Evolutionary conservation across 305 asterid genomes (phyloP).

Genomic region (Ilex paraguariensis): DNA sequence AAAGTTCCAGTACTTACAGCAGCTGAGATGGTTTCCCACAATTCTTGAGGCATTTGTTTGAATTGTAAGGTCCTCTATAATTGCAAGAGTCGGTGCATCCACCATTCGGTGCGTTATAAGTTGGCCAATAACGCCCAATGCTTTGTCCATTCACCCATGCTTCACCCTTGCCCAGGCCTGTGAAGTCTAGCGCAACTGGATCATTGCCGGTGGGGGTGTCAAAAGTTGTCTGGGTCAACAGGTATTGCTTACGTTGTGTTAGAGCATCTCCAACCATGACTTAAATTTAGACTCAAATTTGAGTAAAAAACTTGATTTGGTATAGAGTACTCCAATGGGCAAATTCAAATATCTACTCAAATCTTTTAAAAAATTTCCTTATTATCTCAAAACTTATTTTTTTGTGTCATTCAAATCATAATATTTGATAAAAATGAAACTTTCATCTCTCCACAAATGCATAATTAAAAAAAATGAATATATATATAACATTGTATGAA

Average conservation of each 20-base stretch:
- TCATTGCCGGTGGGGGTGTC: constrained; percentile 67
- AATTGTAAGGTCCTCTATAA: constrained; percentile 54
- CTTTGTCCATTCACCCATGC: constrained; percentile 96
- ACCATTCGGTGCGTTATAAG: constrained; percentile 32
- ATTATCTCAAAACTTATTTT: no score
- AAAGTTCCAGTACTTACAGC: constrained; percentile 38
- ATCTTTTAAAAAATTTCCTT: no score
- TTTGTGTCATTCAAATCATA: no score
- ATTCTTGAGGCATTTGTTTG: constrained; percentile 57
- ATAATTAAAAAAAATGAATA: no score
- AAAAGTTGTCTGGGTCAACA: constrained; percentile 44
- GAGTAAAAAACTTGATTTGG: no score
- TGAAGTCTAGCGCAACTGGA: constrained; percentile 71
- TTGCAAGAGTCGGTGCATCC: constrained; percentile 65
- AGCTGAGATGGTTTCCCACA: constrained; percentile 85
- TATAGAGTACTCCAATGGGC: no score
- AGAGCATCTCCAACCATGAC: no score
- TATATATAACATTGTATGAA: no score
- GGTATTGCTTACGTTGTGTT: constrained; percentile 2
- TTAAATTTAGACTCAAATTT: no score
- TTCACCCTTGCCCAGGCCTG: constrained; percentile 80
- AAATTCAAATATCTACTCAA: no score
- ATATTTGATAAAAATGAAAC: no score
- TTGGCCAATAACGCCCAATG: constrained; percentile 95
- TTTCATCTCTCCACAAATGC: no score